Percentiles rank a stretch among this genome's conserved stretches.
phyloP scores from a whole-genome alignment of 1,284 basidiomycete species.

The Cryptococcus maquisensis region DNA sequence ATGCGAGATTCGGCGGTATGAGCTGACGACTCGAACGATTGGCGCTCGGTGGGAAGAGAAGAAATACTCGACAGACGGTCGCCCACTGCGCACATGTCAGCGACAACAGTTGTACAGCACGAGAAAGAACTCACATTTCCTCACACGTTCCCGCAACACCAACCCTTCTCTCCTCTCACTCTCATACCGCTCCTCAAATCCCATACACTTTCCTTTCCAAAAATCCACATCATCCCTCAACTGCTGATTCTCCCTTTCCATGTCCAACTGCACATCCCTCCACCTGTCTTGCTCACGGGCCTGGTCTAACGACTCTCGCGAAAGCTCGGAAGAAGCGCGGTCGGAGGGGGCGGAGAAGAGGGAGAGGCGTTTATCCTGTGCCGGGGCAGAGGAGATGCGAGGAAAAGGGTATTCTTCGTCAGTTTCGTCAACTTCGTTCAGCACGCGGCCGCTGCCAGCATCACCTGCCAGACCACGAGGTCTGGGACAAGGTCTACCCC shows the following conservation, averaged over 20 bases:
- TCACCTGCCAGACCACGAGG: constrained; percentile 28
- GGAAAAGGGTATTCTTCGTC: constrained; percentile 22
- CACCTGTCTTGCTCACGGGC: constrained; percentile 11
- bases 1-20: constrained; percentile 22
- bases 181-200: constrained; percentile 35
- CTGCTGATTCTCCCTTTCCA: constrained; percentile 42
- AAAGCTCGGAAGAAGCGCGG: constrained; percentile 14
- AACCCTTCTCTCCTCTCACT: constrained; percentile 32
- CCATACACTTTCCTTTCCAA: constrained; percentile 36
- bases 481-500: constrained; percentile 32
- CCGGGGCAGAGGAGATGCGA: background rate
- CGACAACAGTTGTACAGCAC: background rate
- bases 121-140: constrained; percentile 34
- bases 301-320: constrained; percentile 10
- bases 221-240: constrained; percentile 40
- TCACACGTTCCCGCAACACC: constrained; percentile 32
- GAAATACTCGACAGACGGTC: constrained; percentile 33
- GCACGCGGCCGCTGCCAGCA: constrained; percentile 25
- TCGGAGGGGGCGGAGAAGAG: constrained; percentile 7
- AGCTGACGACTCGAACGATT: constrained; percentile 1
- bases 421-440: constrained; percentile 39
- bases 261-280: constrained; percentile 29
- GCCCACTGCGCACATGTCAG: constrained; percentile 13
- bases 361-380: background rate
- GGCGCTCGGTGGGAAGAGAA: constrained; percentile 11